Evolutionary conservation across 305 asterid species (phyloP), one percentile per base, ranked within the genome.

Genomic region (Solanum hybrid): DNA sequence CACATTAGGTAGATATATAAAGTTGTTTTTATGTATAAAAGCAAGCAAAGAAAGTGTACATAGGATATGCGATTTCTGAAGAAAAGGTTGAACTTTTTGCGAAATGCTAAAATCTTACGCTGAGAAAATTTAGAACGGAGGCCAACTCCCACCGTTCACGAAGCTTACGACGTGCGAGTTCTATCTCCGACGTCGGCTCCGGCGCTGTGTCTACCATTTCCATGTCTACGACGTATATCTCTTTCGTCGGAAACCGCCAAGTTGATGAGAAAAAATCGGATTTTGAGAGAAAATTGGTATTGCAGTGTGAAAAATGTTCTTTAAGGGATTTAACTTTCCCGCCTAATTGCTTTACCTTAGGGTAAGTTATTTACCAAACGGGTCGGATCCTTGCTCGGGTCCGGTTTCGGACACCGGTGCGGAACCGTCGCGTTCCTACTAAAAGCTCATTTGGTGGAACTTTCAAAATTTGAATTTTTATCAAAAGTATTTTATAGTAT

Each of bases 141-240:
- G 99, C 99, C 13, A 97, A 92, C 95, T 97, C 99, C 98, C 97
- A 95, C 70, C 96, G 95, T 84, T 92, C 93, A 24, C 98, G 99
- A 87, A 97, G 98, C 92, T 89, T 91, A 89, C 73, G 78, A 36
- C 95, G 95, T 10, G 61, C 90, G 83, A 92, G 14, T 79, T 92
- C 95, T 72, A 90, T 73, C 31, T 92, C 95, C 89, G 73, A 29
- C 91, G 38, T 82, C 72, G 32, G 1, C 27, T 82, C 72, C 41
- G 39, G 86, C 77, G 94, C 26, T 89, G 91, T 87, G 75, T 91
- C 93, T 85, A 93, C 81, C 15, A 41, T 65, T 81, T 36, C 41
- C 38, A 81, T 93, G 86, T 82, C 92, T 92, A 72, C 92, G 75
- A 80, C 82, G 73, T 10, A 36, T 84, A 26, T 27, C 90, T 82